These are phyloP conservation scores for Penicillium odoratum DNA, from an alignment of 495 filamentous ascomycete species.

Conservation along the genomic window DNA sequence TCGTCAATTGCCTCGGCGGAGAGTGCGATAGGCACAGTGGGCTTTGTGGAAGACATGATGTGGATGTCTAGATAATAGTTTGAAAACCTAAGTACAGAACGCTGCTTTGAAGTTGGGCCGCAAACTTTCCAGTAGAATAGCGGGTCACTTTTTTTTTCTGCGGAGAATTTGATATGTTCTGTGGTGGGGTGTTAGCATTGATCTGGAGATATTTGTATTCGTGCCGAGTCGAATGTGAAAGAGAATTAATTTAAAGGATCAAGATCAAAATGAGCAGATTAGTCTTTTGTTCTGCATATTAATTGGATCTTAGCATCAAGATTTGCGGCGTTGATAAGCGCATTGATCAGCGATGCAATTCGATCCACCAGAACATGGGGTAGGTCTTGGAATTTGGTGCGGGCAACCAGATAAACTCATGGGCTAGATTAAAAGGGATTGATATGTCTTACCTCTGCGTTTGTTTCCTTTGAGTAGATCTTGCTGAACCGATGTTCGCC, in stretches of 20 bases:
- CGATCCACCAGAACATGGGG: background rate
- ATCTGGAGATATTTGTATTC: background rate
- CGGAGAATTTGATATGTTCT: constrained; percentile 2
- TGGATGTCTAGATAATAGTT: background rate
- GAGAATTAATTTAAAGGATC: background rate
- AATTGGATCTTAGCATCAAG: background rate
- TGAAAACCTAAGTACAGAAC: background rate
- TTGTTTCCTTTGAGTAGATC: constrained; percentile 14
- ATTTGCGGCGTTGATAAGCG: constrained; percentile 24
- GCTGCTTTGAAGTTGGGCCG: background rate
- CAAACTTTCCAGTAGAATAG: background rate
- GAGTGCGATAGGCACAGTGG: constrained; percentile 43
- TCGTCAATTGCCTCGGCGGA: constrained; percentile 81
- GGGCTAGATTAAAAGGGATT: background rate
- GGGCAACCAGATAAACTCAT: background rate
- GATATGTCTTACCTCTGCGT: constrained; percentile 25
- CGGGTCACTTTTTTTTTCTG: constrained; percentile 1
- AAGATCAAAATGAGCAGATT: background rate
- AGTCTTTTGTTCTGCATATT: background rate
- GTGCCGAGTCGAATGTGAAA: background rate
- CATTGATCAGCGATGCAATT: constrained; percentile 10
- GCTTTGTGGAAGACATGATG: constrained; percentile 23
- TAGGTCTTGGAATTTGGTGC: background rate
- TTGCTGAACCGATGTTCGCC: constrained; percentile 16
- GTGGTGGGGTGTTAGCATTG: constrained; percentile 12